Evolutionary conservation across 176 grass and related monocot genomes (phyloP), one percentile per base, ranked within the genome.

Genomic region (Carex cristatella): DNA sequence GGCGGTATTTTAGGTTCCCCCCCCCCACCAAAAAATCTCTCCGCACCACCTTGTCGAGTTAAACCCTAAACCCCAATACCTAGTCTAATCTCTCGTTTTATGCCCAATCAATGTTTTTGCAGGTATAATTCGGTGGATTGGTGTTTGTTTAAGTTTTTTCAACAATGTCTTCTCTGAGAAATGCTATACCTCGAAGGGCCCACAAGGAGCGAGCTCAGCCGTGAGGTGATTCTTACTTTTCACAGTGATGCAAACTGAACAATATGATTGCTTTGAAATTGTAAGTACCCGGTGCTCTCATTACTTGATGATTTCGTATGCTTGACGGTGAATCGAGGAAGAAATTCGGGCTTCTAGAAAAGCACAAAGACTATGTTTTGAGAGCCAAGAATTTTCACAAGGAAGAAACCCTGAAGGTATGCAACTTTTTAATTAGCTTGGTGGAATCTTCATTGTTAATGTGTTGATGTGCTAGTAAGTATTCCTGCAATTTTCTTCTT

Each of bases 131-230:
- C 58, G 35, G 35, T 44, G 67, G 15, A 18, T 70, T 62, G 58
- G 78, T 80, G 78, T 10, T 60, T 4, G 32, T 38, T 62, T 56
- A 40, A 60, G 55, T 31, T 37, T 42, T 80, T 51, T 51, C 74
- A n/a, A 83, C 61, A 33, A 98, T 98, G 96, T 98, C 93, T 77
- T 95, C 93, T 51, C 84, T 98, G 83, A 92, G 96, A 81, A 99
- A 99, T 79, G 91, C 96, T 27, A 81, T 99, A 82, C 87, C 90
- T 68, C 79, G 96, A 67, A 86, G 88, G 28, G 87, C 96, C 70
- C 96, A 98, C 88, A 95, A 95, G 88, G 96, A 98, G 86, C 93
- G 96, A 31, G 64, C 96, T 38, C 96, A 98, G 83, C 96, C 91
- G 93, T 98, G 84, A 90, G 91, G 83, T 54, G 27, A 53, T 75